These are phyloP conservation scores for Schizonepeta tenuifolia DNA, from an alignment of 257 asterid species.

Conservation along the genomic window DNA sequence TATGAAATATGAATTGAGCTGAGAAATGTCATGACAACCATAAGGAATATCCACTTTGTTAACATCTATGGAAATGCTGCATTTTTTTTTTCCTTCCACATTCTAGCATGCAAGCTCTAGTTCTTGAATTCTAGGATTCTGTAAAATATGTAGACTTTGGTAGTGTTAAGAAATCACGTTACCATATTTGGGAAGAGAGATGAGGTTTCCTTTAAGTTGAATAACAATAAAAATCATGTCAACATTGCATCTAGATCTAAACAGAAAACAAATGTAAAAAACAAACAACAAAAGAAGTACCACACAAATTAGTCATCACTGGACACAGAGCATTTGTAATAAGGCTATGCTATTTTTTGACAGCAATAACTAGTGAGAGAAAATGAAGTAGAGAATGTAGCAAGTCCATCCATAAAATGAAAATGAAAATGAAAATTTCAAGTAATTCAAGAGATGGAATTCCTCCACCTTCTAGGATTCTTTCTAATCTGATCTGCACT, in stretches of 20 bases:
- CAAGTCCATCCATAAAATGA: not conserved
- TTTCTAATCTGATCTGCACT: conserved; percentile 56
- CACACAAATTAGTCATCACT: conserved; percentile 26
- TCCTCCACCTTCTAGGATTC: conserved; percentile 86
- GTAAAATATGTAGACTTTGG: not conserved
- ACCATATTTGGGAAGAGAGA: not conserved
- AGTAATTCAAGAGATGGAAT: conserved; percentile 65
- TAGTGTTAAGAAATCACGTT: not conserved
- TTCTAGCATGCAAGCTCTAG: not conserved
- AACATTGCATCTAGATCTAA: conserved; percentile 19
- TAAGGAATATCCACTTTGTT: not conserved
- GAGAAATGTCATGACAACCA: not conserved
- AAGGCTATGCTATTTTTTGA: conserved; percentile 10
- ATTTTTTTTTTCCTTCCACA: too few species aligned
- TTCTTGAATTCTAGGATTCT: not conserved
- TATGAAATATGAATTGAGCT: not conserved
- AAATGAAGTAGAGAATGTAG: not conserved
- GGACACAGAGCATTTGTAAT: not conserved
- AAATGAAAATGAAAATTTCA: too few species aligned
- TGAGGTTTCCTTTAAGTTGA: not conserved
- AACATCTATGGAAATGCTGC: not conserved
- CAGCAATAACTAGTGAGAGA: not conserved
- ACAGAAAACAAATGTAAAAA: conserved; percentile 12
- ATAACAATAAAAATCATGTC: conserved; percentile 13
- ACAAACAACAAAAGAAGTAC: not conserved